Percentiles rank a stretch among this genome's conserved stretches.
Conservation (phyloP, 2,329 filamentous ascomycete genomes). For the Trichoderma hamatum region DNA sequence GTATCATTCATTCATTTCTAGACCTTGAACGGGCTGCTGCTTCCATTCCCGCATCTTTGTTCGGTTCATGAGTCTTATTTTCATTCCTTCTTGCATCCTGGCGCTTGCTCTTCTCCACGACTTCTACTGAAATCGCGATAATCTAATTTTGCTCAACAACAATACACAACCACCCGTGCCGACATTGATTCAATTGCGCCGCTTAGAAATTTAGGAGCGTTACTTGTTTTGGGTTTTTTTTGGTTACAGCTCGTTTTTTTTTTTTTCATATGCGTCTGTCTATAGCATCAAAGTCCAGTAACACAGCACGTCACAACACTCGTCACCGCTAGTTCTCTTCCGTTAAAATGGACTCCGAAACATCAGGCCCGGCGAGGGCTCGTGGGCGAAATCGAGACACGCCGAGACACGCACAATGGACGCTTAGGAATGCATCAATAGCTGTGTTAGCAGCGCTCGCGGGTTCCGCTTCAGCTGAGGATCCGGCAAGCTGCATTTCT, state of each 20-base stretch:
- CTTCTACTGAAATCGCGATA: constrained; percentile 8
- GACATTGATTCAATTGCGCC: constrained; percentile 23
- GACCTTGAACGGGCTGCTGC: background rate
- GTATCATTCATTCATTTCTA: background rate
- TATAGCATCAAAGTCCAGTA: constrained; percentile 35
- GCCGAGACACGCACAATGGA: constrained; percentile 30
- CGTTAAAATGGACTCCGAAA: constrained; percentile 19
- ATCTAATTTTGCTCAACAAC: constrained; percentile 23
- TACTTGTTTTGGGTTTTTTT: constrained; percentile 32
- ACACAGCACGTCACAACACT: constrained; percentile 30
- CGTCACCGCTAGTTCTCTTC: constrained; percentile 12
- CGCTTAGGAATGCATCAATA: constrained; percentile 33
- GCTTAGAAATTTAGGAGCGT: background rate
- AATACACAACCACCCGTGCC: background rate
- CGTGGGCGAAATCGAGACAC: background rate
- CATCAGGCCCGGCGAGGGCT: constrained; percentile 26
- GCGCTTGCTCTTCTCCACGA: constrained; percentile 21
- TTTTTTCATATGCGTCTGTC: constrained; percentile 28
- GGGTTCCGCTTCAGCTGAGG: constrained; percentile 43
- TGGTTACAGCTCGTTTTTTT: constrained; percentile 36
- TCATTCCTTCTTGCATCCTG: constrained; percentile 20
- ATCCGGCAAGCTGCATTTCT: constrained; percentile 58
- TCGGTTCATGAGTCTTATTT: constrained; percentile 10
- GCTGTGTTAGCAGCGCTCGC: constrained; percentile 36
- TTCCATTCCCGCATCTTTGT: constrained; percentile 4